phyloP scores from a whole-genome alignment of 73 alveolate species.

The Symbiodinium pilosum region DNA sequence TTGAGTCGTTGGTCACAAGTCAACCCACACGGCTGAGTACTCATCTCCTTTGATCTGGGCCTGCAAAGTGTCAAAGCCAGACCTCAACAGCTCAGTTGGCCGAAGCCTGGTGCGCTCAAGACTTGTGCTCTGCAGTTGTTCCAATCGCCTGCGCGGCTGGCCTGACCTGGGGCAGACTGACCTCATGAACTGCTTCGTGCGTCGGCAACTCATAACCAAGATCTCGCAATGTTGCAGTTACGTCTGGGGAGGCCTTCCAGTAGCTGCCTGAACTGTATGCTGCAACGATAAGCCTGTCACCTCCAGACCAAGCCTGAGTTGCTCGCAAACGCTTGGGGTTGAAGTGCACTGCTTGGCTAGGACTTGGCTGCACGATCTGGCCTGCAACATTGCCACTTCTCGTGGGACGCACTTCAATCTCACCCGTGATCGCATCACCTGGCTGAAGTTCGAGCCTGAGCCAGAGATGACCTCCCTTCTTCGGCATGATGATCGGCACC shows the following conservation, averaged over 20 bases:
- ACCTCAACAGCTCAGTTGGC: background rate
- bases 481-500: background rate
- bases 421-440: background rate
- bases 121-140: too few species aligned
- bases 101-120: background rate
- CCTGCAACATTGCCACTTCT: background rate
- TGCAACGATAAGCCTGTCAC: background rate
- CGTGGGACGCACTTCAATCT: background rate
- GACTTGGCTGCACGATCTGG: background rate
- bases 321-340: background rate
- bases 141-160: too few species aligned
- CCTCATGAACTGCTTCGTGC: too few species aligned
- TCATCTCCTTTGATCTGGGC: background rate
- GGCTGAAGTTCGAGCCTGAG: background rate
- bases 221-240: background rate
- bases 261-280: background rate
- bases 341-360: background rate
- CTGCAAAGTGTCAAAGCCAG: background rate
- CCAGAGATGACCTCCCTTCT: background rate
- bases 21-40: conserved; percentile 19
- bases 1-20: background rate
- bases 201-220: too few species aligned
- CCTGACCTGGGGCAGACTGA: too few species aligned
- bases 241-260: background rate
- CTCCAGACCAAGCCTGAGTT: background rate